phyloP scores from a whole-genome alignment of 2,329 filamentous ascomycete genomes.

The Sporothrix humicola region DNA sequence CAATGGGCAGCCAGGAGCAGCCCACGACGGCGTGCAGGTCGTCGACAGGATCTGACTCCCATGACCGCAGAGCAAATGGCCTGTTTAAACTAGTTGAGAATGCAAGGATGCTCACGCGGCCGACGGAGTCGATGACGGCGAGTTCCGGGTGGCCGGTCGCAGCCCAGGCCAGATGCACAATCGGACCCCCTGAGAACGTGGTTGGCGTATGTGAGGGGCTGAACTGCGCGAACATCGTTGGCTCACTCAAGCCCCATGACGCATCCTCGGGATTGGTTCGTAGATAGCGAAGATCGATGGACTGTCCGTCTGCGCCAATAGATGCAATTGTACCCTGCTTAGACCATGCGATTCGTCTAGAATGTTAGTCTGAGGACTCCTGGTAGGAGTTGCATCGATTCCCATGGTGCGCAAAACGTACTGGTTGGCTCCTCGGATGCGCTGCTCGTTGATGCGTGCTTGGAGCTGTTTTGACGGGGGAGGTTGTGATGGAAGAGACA shows the following conservation, averaged over 20 bases:
- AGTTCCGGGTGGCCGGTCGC: constrained; percentile 74
- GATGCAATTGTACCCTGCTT: constrained; percentile 84
- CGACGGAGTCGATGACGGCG: constrained; percentile 79
- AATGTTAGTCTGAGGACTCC: constrained; percentile 31
- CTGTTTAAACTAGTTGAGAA: constrained; percentile 76
- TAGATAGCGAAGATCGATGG: constrained; percentile 74
- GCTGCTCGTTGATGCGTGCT: constrained; percentile 76
- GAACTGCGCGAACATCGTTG: constrained; percentile 67
- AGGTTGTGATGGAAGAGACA: constrained; percentile 58
- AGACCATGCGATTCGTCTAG: constrained; percentile 84
- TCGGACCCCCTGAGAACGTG: constrained; percentile 62
- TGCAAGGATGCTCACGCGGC: constrained; percentile 75
- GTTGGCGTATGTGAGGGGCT: constrained; percentile 52
- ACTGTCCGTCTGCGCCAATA: constrained; percentile 73
- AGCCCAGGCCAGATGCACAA: constrained; percentile 86
- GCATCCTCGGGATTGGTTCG: constrained; percentile 71
- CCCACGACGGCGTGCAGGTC: constrained; percentile 81
- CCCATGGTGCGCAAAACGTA: constrained; percentile 49
- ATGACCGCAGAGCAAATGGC: constrained; percentile 65
- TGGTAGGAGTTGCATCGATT: too few relatives aligned
- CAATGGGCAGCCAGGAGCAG: constrained; percentile 79
- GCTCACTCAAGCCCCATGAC: constrained; percentile 76
- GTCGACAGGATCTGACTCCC: constrained; percentile 71
- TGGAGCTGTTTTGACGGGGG: constrained; percentile 68
- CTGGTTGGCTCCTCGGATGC: constrained; percentile 79